Conservation (phyloP, 2,329 filamentous ascomycete species). For the Pseudogymnoascus sp. region DNA sequence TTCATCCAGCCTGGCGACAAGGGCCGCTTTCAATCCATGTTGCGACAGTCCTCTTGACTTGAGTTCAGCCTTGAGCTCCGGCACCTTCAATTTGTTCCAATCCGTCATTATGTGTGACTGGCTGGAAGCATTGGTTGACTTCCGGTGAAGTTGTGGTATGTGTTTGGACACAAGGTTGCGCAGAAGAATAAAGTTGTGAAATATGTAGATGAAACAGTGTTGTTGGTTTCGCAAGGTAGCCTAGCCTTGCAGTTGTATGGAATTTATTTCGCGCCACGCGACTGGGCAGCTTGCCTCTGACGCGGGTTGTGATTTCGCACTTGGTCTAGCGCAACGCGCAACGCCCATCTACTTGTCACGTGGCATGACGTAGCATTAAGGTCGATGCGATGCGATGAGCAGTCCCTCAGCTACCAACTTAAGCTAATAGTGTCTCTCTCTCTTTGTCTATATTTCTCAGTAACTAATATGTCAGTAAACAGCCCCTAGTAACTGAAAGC, state of each 20-base stretch:
- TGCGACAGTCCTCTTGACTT: slow-evolving; percentile 64
- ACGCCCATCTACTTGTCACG: not conserved
- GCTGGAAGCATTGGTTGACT: not conserved
- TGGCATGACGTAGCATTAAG: not conserved
- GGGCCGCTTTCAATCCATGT: slow-evolving; percentile 64
- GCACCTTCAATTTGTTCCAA: slow-evolving; percentile 60
- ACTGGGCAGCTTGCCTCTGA: slow-evolving; percentile 8
- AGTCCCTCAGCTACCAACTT: too few species aligned
- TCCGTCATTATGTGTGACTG: slow-evolving; percentile 40
- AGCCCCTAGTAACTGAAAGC: too few species aligned
- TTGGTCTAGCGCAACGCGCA: not conserved
- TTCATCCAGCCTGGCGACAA: slow-evolving; percentile 57
- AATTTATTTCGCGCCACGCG: slow-evolving; percentile 11
- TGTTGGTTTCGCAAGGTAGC: slow-evolving; percentile 5
- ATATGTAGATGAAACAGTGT: slow-evolving; percentile 1
- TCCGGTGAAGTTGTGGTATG: not conserved
- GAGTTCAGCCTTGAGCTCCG: slow-evolving; percentile 68
- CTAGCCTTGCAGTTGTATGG: slow-evolving; percentile 3
- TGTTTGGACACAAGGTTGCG: not conserved
- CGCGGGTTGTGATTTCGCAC: slow-evolving; percentile 7
- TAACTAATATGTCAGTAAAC: too few species aligned
- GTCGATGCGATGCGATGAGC: not conserved
- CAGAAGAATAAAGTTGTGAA: not conserved
- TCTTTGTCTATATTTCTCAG: too few species aligned
- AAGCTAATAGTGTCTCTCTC: too few species aligned